Evolutionary conservation across 495 filamentous ascomycete species (phyloP), one percentile per base, ranked within the genome.

Genomic region (Penicillium coprophilum): DNA sequence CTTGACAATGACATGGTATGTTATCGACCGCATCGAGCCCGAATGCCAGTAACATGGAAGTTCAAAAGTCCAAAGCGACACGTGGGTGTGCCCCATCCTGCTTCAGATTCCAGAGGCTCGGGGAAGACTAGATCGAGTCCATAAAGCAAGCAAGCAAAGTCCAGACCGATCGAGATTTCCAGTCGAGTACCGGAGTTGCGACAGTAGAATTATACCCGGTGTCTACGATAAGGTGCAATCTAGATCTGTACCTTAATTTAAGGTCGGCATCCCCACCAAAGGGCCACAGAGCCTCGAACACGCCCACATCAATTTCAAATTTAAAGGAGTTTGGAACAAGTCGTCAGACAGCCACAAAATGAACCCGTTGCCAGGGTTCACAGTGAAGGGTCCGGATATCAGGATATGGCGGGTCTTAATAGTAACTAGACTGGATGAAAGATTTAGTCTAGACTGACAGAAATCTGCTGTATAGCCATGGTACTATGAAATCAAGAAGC

Each of bases 291-390:
- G 50, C 32, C 50, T 52, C 12, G 50, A 52, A 52, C 36, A 43
- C 5, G 17, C n/a, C 27, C 50, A 27, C 15, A 2, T 6, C 21
- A 2, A 9, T 13, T 32, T 43, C 23, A 13, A 20, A 27, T 21
- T 20, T 17, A 10, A 36, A 23, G 17, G 38, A 24, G 11, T 15
- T 24, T 10, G 31, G 6, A 1, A n/a, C 48, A 54, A 61, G 57
- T 65, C 60, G 60, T 65, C 60, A 63, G 53, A 50, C 57, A 46
- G 57, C 59, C 63, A 60, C 31, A 60, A 27, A 30, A 28, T 28
- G 34, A 8, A 51, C 6, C 15, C 11, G 17, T 43, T 43, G 40
- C 1, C 19, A 23, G 40, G 17, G 10, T 43, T 23, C 13, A 21
- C 2, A 23, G 19, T 43, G 20, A 20, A 43, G 40, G 12, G 40